Base-by-base conservation (phyloP, 129 eudicot genomes). In the Saussurea involucrata region DNA sequence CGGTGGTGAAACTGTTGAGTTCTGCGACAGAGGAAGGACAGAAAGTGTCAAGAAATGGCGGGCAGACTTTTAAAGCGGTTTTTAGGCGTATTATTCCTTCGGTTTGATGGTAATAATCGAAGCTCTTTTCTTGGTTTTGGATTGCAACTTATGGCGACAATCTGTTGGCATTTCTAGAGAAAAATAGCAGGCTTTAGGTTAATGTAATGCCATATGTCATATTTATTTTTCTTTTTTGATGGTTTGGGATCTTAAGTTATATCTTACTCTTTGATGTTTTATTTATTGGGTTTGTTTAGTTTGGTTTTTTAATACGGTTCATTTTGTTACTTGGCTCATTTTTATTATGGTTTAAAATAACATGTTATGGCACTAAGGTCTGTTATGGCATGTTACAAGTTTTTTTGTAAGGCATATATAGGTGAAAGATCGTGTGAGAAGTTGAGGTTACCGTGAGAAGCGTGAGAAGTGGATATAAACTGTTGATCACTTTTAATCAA, bases 11-110 rank as follows among this genome's bases (percentile, higher is more conserved):
- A 76, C 85, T 95, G 24, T 72, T 95, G 87, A 90, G 85, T 71
- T 74, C 84, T 36, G 96, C 97, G 24, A 95, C 98, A 2, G 98
- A 95, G 83, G 98, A 95, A 85, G 98, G 98, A 5, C 98, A 91
- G 74, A 95, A 95, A 74, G 98, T 95, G 63, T 85, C 87, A 0
- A 75, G 98, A 68, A 95, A 91, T 74, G 97, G 84, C 2, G 98
- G 98, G 67, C 93, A 80, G 80, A 95, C 98, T 31, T 95, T 85
- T 34, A 85, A 66, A 74, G 97, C 97, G 25, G 87, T 95, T 79
- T 95, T 69, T 66, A 89, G 97, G 71, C 90, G 97, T 46, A 78
- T 91, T 68, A 73, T 68, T 4, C 82, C 66, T 4, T 72, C 80
- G 18, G 66, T 77, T 58, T 72, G 53, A 76, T 10, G 36, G 29